These are phyloP conservation scores for Monosporascus sp. DNA, from an alignment of 2,329 filamentous ascomycete species.

Conservation along the genomic window DNA sequence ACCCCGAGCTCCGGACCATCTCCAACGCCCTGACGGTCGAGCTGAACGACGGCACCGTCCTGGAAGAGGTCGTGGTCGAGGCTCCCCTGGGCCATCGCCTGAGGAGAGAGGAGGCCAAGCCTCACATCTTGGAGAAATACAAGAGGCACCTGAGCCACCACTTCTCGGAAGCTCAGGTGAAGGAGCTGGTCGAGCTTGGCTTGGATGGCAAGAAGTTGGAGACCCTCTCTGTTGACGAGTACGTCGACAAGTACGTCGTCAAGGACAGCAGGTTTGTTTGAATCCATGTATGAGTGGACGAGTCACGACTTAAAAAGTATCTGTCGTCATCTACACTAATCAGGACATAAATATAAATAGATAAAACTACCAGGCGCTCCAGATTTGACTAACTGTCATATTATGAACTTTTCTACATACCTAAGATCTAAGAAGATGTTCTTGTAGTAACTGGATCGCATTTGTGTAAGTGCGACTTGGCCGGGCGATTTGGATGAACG, in stretches of 20 bases:
- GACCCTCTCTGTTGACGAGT: slow-evolving; percentile 80
- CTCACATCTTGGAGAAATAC: slow-evolving; percentile 93
- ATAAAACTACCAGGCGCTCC: no score
- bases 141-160: slow-evolving; percentile 86
- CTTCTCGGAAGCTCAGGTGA: slow-evolving; percentile 70
- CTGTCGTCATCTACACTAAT: not conserved
- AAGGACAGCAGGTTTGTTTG: slow-evolving; percentile 58
- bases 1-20: slow-evolving; percentile 90
- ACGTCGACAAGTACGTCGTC: slow-evolving; percentile 66
- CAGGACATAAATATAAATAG: not conserved
- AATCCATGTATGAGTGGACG: slow-evolving; percentile 4
- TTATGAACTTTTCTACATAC: no score
- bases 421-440: no score
- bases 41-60: slow-evolving; percentile 86
- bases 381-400: no score
- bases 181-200: slow-evolving; percentile 77
- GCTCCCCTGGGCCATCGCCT: slow-evolving; percentile 90
- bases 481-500: no score
- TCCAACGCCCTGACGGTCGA: slow-evolving; percentile 94
- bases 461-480: no score
- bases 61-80: slow-evolving; percentile 89
- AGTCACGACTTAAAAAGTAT: not conserved
- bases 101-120: slow-evolving; percentile 93
- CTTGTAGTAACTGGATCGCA: no score
- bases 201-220: slow-evolving; percentile 72